Conservation (phyloP, 148 eudicot species). For the Nyssa sinensis region DNA sequence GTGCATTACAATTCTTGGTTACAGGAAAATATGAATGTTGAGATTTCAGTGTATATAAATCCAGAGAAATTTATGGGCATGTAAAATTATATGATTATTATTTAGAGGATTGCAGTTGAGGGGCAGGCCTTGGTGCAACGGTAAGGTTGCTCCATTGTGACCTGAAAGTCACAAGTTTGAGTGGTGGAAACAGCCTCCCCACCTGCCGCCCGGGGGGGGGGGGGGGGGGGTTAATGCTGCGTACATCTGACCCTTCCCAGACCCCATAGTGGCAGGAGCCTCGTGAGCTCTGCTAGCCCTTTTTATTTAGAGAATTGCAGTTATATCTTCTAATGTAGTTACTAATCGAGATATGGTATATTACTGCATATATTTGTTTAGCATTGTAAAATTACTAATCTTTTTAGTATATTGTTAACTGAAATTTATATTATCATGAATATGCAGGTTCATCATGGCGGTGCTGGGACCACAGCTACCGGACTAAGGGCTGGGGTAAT, state of each 20-base stretch:
- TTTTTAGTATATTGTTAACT: neutral
- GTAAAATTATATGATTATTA: neutral
- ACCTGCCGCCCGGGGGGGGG: no score
- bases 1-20: neutral
- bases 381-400: neutral
- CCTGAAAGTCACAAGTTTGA: no score
- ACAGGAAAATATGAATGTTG: neutral
- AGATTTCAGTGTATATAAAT: neutral
- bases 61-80: neutral
- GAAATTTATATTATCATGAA: neutral
- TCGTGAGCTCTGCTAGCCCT: no score
- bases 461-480: constrained; percentile 95
- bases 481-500: constrained; percentile 93
- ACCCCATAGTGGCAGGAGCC: no score
- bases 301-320: neutral
- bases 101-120: neutral
- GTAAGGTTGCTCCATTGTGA: no score
- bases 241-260: no score
- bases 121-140: no score
- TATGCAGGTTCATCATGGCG: constrained; percentile 74
- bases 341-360: neutral
- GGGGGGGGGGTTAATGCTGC: no score
- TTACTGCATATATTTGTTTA: neutral
- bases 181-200: no score
- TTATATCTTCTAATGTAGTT: constrained; percentile 2